Percentiles rank a stretch among this genome's conserved stretches.
These are phyloP conservation scores for Penicillium egyptiacum DNA, from an alignment of 495 filamentous ascomycete genomes.

Conservation along the genomic window DNA sequence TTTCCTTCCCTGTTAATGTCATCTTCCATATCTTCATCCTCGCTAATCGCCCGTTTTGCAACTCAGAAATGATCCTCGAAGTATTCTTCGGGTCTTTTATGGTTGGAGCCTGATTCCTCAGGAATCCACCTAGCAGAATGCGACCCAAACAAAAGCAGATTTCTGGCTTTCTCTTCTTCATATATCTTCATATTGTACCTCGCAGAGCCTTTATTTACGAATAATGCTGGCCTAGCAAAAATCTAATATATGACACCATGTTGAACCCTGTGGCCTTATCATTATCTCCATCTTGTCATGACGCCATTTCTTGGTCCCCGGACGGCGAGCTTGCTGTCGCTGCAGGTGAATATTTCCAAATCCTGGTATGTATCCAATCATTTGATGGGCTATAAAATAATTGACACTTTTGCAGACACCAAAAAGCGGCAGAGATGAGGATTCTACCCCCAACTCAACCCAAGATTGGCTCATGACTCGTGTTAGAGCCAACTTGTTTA, in stretches of 20 bases:
- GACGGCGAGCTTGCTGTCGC: conserved; percentile 63
- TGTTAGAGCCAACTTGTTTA: conserved; percentile 54
- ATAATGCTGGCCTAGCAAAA: neutral
- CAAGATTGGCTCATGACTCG: conserved; percentile 41
- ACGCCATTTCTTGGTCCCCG: conserved; percentile 60
- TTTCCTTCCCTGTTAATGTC: too few species aligned
- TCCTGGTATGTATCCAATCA: conserved; percentile 42
- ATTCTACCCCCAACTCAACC: conserved; percentile 12
- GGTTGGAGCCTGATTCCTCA: conserved; percentile 4
- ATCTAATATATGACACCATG: conserved; percentile 25
- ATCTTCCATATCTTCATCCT: too few species aligned
- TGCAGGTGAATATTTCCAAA: conserved; percentile 56
- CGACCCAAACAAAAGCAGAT: neutral
- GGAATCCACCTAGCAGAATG: conserved; percentile 8
- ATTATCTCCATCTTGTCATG: conserved; percentile 42
- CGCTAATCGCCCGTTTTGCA: neutral
- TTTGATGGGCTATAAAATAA: neutral
- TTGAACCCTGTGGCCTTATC: conserved; percentile 35
- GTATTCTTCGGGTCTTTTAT: neutral
- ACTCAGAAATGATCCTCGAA: neutral
- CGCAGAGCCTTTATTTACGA: neutral
- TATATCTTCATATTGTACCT: neutral
- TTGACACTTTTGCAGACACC: conserved; percentile 28
- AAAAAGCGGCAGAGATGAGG: conserved; percentile 14
- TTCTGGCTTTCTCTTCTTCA: neutral